Conservation (phyloP, 2,329 filamentous ascomycete species). For the Talaromyces sp. region DNA sequence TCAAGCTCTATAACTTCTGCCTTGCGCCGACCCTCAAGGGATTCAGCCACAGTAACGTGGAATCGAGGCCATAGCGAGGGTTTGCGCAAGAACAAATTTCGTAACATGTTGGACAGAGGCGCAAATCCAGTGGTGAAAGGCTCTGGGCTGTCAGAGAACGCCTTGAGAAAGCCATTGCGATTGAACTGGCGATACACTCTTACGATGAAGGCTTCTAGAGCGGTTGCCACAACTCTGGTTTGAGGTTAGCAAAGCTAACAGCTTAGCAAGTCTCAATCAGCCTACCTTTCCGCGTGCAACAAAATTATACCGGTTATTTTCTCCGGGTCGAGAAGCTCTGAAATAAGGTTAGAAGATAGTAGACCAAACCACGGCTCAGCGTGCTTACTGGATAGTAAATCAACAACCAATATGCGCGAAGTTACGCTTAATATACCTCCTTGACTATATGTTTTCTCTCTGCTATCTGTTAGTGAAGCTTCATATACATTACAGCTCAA, state of each 20-base stretch:
- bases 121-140: constrained; percentile 86
- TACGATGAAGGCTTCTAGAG: constrained; percentile 90
- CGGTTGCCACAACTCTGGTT: constrained; percentile 72
- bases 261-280: background rate
- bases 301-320: constrained; percentile 84
- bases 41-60: constrained; percentile 83
- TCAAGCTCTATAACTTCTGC: constrained; percentile 97
- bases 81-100: constrained; percentile 86
- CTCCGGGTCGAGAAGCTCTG: constrained; percentile 69
- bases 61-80: constrained; percentile 91
- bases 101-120: constrained; percentile 84
- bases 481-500: constrained; percentile 3
- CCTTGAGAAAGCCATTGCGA: constrained; percentile 89
- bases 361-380: constrained; percentile 57
- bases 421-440: constrained; percentile 96
- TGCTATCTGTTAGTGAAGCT: constrained; percentile 24
- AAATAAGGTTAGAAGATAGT: constrained; percentile 22
- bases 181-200: constrained; percentile 94
- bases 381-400: constrained; percentile 69
- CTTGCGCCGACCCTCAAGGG: constrained; percentile 85
- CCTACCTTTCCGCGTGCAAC: constrained; percentile 74
- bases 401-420: constrained; percentile 90
- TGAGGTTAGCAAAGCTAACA: constrained; percentile 18
- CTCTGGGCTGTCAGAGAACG: constrained; percentile 91
- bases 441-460: constrained; percentile 86